A percentile compares a stretch with the other conserved stretches of the same genome.
These are phyloP conservation scores for Cyathus striatus DNA, from an alignment of 768 basidiomycete species.

Conservation along the genomic window DNA sequence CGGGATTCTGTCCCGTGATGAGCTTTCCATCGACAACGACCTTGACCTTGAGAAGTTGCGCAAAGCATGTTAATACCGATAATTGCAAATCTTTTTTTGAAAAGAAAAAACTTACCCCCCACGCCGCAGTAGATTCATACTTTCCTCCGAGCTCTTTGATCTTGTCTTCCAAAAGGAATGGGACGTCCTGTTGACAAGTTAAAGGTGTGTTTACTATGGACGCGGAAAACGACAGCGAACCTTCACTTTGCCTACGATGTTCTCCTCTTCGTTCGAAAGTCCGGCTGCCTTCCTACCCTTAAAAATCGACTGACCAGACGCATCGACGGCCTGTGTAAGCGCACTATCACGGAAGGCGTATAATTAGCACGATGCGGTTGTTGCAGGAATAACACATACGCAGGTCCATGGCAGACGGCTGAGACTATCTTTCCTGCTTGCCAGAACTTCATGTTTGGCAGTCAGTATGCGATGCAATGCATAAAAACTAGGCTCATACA, in stretches of 20 bases:
- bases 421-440: slow-evolving; percentile 57
- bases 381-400: slow-evolving; percentile 28
- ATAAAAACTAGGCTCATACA: slow-evolving; percentile 19
- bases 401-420: slow-evolving; percentile 81
- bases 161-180: slow-evolving; percentile 69
- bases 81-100: neutral
- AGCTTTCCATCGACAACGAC: slow-evolving; percentile 56
- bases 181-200: slow-evolving; percentile 45
- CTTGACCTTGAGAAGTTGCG: slow-evolving; percentile 41
- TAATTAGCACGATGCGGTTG: slow-evolving; percentile 1
- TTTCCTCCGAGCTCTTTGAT: slow-evolving; percentile 60
- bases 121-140: slow-evolving; percentile 50
- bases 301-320: slow-evolving; percentile 60
- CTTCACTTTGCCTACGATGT: slow-evolving; percentile 35
- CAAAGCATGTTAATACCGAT: neutral
- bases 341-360: slow-evolving; percentile 31
- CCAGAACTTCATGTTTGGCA: slow-evolving; percentile 49
- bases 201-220: too few species aligned
- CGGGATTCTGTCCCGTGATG: slow-evolving; percentile 74
- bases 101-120: slow-evolving; percentile 38
- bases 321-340: slow-evolving; percentile 50
- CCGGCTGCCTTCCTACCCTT: slow-evolving; percentile 52
- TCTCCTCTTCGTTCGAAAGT: slow-evolving; percentile 72
- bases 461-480: neutral
- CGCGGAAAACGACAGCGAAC: too few species aligned